A percentile compares a stretch with the other conserved stretches of the same genome.
These are phyloP conservation scores for Panaeolus cyanescens DNA, from an alignment of 768 basidiomycete genomes.

Conservation along the genomic window DNA sequence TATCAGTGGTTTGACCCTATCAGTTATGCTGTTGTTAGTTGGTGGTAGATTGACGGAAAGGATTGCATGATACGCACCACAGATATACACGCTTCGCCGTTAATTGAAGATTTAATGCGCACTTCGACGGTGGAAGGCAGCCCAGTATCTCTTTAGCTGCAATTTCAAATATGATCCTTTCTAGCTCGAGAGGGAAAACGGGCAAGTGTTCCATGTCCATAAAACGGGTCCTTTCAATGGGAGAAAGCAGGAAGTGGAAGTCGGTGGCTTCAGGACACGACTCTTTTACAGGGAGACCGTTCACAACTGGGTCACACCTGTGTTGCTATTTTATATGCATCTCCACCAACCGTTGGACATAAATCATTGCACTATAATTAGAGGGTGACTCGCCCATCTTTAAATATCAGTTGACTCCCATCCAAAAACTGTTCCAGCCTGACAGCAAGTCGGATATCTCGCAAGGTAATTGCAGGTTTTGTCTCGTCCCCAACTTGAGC, in stretches of 20 bases:
- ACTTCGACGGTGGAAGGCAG: neutral
- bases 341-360: neutral
- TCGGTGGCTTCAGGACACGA: neutral
- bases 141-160: neutral
- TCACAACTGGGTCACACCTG: neutral
- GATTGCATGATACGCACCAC: neutral
- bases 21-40: too few relatives aligned
- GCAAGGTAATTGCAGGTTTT: constrained; percentile 46
- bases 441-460: constrained; percentile 52
- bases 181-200: neutral
- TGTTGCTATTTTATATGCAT: neutral
- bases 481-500: constrained; percentile 13
- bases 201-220: neutral
- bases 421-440: constrained; percentile 33
- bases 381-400: neutral
- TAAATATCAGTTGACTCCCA: constrained; percentile 2
- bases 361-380: neutral
- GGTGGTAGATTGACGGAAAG: too few relatives aligned
- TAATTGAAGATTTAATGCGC: neutral
- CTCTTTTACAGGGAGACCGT: neutral
- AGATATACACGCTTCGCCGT: neutral
- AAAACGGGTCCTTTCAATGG: neutral
- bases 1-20: neutral
- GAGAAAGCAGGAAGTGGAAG: neutral
- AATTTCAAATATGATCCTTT: neutral